Conservation (phyloP, 495 filamentous ascomycete species). For the Halenospora varia region DNA sequence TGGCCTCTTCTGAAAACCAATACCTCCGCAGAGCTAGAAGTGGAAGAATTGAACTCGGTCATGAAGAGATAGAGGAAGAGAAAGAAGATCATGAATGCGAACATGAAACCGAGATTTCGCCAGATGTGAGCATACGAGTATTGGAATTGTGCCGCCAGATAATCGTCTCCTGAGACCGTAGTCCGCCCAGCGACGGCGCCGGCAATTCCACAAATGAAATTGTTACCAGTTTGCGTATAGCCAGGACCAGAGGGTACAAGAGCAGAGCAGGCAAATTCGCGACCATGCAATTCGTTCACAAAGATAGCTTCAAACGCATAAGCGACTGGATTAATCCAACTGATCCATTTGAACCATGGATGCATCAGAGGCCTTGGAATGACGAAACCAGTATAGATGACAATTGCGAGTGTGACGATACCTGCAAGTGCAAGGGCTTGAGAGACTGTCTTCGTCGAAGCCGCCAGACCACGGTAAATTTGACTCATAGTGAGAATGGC, state of each 20-base stretch:
- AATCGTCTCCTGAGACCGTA: slow-evolving; percentile 64
- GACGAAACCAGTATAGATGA: slow-evolving; percentile 81
- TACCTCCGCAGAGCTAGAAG: slow-evolving; percentile 85
- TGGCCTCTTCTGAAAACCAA: slow-evolving; percentile 79
- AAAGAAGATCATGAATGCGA: slow-evolving; percentile 69
- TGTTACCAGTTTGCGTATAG: slow-evolving; percentile 30
- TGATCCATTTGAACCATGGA: slow-evolving; percentile 79
- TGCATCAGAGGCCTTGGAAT: slow-evolving; percentile 72
- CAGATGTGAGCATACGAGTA: slow-evolving; percentile 64
- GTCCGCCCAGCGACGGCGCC: slow-evolving; percentile 50
- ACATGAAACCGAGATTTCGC: slow-evolving; percentile 79
- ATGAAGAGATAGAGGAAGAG: slow-evolving; percentile 60
- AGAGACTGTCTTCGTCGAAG: slow-evolving; percentile 69
- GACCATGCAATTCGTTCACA: slow-evolving; percentile 65
- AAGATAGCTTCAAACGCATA: slow-evolving; percentile 73
- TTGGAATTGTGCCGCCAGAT: slow-evolving; percentile 54
- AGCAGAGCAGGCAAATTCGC: slow-evolving; percentile 34
- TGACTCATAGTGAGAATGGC: slow-evolving; percentile 64
- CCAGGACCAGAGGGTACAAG: slow-evolving; percentile 41
- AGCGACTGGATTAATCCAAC: slow-evolving; percentile 75
- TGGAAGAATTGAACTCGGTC: slow-evolving; percentile 71
- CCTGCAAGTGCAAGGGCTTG: slow-evolving; percentile 83
- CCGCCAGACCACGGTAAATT: slow-evolving; percentile 78
- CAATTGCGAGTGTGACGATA: slow-evolving; percentile 54
- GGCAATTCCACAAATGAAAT: slow-evolving; percentile 54